These are phyloP conservation scores for Rhododendron mucronatum DNA, from an alignment of 148 eudicot genomes.

Conservation along the genomic window DNA sequence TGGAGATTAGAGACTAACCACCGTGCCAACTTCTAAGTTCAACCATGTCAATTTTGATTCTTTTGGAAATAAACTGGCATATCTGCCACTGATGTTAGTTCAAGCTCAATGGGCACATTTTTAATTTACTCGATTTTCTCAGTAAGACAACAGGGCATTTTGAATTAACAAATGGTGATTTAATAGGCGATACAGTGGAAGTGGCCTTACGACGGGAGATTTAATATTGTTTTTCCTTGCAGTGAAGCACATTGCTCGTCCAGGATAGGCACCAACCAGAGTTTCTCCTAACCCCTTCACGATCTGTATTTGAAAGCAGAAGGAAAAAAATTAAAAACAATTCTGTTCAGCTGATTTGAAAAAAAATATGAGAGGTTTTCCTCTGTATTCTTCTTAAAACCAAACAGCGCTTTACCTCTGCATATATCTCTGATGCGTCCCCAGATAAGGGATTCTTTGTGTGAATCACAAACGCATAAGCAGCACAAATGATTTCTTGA, in stretches of 20 bases:
- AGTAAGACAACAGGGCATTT: not conserved
- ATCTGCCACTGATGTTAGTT: not conserved
- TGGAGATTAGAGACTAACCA: not conserved
- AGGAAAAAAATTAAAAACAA: not conserved
- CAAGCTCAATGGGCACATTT: not conserved
- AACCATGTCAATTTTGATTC: not conserved
- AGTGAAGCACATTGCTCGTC: constrained; percentile 8
- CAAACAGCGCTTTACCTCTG: not conserved
- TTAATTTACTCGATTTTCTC: not conserved
- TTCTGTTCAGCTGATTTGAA: not conserved
- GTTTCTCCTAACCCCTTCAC: constrained; percentile 9
- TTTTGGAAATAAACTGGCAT: not conserved
- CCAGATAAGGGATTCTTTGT: constrained; percentile 9
- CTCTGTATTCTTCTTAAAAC: not conserved
- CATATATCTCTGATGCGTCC: not conserved
- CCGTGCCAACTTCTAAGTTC: not conserved
- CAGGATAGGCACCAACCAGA: constrained; percentile 10
- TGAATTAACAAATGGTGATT: not conserved
- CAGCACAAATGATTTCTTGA: constrained; percentile 8
- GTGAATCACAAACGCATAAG: constrained; percentile 10
- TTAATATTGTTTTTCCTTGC: not conserved
- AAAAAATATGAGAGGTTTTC: not conserved
- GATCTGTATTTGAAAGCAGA: not conserved
- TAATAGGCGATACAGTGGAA: not conserved
- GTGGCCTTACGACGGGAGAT: constrained; percentile 4